Evolutionary conservation across 2,329 filamentous ascomycete species (phyloP), one percentile per base, ranked within the genome.

Genomic region (Elsinoe arachidis): DNA sequence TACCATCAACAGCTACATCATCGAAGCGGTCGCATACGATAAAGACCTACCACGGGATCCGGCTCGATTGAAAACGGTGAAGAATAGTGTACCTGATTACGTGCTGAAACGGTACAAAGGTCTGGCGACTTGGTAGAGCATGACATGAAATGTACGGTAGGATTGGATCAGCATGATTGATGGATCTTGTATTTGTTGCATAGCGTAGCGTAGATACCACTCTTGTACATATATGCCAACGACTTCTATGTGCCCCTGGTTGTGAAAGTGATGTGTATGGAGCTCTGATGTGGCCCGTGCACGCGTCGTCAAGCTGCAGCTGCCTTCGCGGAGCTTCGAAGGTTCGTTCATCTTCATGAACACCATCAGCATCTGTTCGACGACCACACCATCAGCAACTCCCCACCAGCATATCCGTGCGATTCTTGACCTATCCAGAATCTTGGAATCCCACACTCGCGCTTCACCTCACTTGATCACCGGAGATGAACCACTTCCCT

Each of bases 401-500:
- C 5, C 46, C 2, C 19, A 51, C 5, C 46, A 15, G 4, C 21
- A 15, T 9, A 5, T 34, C 14, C 12, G 10, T 23, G 23, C 19
- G 6, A 5, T 12, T 14, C 21, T n/a, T 5, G 21, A 34, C 10
- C 12, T 9, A 34, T 30, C 12, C 17, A 3, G 23, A 3, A 23
- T 11, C 11, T n/a, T n/a, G n/a, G 6, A 4, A 23, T 46, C n/a
- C 10, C n/a, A 23, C 41, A 46, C 15, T 23, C 15, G 11, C n/a
- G 41, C 11, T 9, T 39, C 37, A 39, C 17, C 37, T 39, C 37
- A 19, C 37, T 5, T 39, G 14, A n/a, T 10, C 37, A 39, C 37
- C 35, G 19, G 34, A 15, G 33, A 85, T 85, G 82, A 84, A 85
- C 70, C 82, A 85, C 70, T 78, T 81, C 65, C 82, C 82, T 59